Base-by-base conservation (phyloP, 2,329 filamentous ascomycete genomes). In the Sporothrix inflata region DNA sequence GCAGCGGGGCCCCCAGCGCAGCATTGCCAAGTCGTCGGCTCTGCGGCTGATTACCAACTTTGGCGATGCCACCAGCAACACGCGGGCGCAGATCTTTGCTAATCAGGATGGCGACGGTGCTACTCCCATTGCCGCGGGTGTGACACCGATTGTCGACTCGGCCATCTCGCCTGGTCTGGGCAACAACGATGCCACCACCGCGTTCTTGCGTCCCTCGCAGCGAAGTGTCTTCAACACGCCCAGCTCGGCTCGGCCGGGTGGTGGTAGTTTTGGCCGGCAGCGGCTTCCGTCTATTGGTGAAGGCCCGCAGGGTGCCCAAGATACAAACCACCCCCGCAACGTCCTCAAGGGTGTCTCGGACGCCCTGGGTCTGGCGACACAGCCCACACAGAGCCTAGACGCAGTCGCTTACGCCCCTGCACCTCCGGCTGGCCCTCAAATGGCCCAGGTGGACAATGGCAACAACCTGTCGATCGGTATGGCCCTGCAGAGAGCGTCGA, bases 1-100 rank as follows among this genome's bases (percentile, higher is more conserved):
- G 68, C 87, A 86, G 74, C 85, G 84, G 74, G 87, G 88, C 1
- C 87, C 88, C 70, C 85, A 88, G 79, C 83, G 87, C 75, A 87
- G 87, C 82, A 89, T 93, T 69, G 89, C 91, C 14, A 97, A 97
- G 83, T 91, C 91, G 38, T 93, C 94, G 11, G 90, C 95, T 0
- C 84, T 98, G 73, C 97, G 97, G 80, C 87, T 98, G 1, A 97
- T 98, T 77, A 98, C 96, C 0, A 91, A 92, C 0, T 98, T 99
- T 8, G 88, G 90, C 65, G 84, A 85, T 67, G 65, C 65, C 16
- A 51, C 24, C 61, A 83, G 82, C 4, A 83, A 84, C 27, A 42
- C 60, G 12, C 90, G 91, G 74, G 88, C 90, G 70, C 90, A 89
- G 80, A 90, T 93, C 81, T 89, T 90, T 76, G 83, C 84, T 0